These are phyloP conservation scores for Tetrahymena thermophila DNA, from an alignment of 73 alveolate species.

Conservation along the genomic window DNA sequence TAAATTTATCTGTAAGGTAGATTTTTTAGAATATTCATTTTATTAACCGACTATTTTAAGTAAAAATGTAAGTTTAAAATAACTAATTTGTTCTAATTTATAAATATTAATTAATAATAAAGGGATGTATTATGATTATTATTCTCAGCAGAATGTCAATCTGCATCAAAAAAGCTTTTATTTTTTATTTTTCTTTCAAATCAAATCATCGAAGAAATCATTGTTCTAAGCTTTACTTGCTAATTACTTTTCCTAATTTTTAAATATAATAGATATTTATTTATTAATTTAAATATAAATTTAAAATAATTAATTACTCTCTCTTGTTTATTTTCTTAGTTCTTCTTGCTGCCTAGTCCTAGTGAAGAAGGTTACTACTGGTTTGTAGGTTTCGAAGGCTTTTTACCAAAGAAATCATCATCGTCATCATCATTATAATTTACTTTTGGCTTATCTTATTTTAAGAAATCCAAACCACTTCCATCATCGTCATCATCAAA, in stretches of 20 bases:
- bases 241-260: background rate
- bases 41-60: too few relatives aligned
- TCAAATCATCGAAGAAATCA: background rate
- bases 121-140: background rate
- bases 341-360: background rate
- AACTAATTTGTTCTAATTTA: too few relatives aligned
- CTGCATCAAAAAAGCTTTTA: background rate
- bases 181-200: background rate
- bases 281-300: background rate
- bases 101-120: too few relatives aligned
- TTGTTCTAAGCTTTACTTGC: background rate
- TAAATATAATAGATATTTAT: background rate
- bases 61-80: too few relatives aligned
- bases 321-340: background rate
- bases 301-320: background rate
- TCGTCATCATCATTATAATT: background rate
- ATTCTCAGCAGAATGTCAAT: background rate
- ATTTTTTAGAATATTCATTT: too few relatives aligned
- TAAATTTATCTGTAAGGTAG: too few relatives aligned
- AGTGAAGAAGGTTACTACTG: background rate
- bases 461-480: background rate
- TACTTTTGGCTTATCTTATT: background rate
- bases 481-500: background rate
- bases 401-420: background rate
- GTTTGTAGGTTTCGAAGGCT: background rate